These are phyloP conservation scores for Rhizophlyctis rosea DNA, from an alignment of 192 early-diverging fungal species.

Conservation along the genomic window DNA sequence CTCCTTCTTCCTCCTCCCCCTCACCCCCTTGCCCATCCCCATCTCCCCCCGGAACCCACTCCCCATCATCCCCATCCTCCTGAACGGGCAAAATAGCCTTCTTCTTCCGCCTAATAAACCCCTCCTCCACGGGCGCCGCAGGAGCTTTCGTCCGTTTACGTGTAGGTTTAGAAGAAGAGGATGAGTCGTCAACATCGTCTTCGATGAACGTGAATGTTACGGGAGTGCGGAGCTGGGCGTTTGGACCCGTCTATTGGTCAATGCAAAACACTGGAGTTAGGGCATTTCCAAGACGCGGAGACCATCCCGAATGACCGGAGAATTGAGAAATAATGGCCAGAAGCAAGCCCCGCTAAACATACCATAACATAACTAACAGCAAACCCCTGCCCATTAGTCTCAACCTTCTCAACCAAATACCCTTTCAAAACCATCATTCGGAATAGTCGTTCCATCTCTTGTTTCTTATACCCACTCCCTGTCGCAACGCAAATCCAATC, in stretches of 20 bases:
- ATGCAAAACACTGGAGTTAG: background rate
- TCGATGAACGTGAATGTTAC: constrained; percentile 16
- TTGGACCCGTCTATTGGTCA: constrained; percentile 1
- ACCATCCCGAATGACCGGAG: too few species aligned
- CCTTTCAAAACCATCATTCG: constrained; percentile 62
- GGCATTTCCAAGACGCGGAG: too few species aligned
- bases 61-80: background rate
- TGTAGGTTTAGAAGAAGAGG: constrained; percentile 15
- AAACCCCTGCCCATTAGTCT: constrained; percentile 62
- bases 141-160: constrained; percentile 10
- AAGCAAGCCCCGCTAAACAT: too few species aligned
- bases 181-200: background rate
- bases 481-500: background rate
- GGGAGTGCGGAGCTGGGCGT: background rate
- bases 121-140: background rate
- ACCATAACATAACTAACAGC: constrained; percentile 57
- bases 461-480: constrained; percentile 50
- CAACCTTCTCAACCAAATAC: constrained; percentile 60
- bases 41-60: too few species aligned
- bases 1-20: too few species aligned
- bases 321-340: too few species aligned
- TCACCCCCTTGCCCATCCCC: too few species aligned
- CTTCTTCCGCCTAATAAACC: background rate
- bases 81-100: too few species aligned
- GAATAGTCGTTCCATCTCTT: constrained; percentile 70